A percentile compares a stretch with the other conserved stretches of the same genome.
phyloP scores from a whole-genome alignment of 345 rosid genomes.

The Heritiera fomes region DNA sequence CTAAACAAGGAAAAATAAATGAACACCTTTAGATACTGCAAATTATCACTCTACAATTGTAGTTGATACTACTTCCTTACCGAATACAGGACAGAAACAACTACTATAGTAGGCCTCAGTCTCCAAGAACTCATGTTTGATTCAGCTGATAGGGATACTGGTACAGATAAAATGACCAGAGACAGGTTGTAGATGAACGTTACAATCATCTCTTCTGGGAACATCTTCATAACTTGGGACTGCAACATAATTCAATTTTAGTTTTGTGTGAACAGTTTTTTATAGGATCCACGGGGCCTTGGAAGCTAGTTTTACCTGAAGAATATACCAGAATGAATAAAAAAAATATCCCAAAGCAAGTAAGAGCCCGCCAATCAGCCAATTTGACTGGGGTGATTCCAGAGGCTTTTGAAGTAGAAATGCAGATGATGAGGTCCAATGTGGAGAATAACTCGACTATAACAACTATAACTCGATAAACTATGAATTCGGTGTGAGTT shows the following conservation, averaged over 20 bases:
- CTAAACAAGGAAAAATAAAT: too few relatives aligned
- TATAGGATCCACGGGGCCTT: not conserved
- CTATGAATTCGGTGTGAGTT: too few relatives aligned
- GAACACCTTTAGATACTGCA: not conserved
- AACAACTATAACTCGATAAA: too few relatives aligned
- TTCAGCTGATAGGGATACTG: conserved; percentile 39
- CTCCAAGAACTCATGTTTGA: conserved; percentile 33
- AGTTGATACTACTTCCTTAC: conserved; percentile 28
- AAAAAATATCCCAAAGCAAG: conserved; percentile 46
- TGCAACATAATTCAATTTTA: not conserved
- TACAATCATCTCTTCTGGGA: conserved; percentile 39
- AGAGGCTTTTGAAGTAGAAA: not conserved
- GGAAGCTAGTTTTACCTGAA: conserved; percentile 56
- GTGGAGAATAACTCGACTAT: not conserved
- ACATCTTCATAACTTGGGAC: conserved; percentile 44
- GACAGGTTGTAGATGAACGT: conserved; percentile 31
- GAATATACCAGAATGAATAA: conserved; percentile 75
- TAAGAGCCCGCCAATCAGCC: conserved; percentile 34
- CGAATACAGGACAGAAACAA: conserved; percentile 34
- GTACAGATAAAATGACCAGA: conserved; percentile 31
- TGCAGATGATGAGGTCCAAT: not conserved
- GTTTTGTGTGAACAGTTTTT: not conserved
- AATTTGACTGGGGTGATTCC: conserved; percentile 21
- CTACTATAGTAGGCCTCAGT: conserved; percentile 32
- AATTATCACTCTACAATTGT: too few relatives aligned